Evolutionary conservation across 768 basidiomycete species (phyloP), one percentile per base, ranked within the genome.

Genomic region (Mycena capillaripes): DNA sequence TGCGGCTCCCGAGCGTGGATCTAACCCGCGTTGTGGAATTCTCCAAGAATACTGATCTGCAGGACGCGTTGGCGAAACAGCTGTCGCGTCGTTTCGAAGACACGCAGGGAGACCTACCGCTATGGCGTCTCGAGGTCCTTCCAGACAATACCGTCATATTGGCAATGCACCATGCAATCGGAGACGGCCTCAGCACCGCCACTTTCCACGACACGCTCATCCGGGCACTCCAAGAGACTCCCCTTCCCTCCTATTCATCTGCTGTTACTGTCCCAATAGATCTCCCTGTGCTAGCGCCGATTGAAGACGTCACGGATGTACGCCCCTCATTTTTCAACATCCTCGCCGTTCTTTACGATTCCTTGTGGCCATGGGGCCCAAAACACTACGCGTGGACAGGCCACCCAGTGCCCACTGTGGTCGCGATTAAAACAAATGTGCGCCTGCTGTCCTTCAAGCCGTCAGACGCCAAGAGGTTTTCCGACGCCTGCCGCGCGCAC

Each of bases 71-170:
- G 16, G 77, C 81, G 58, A 64, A 60, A 14, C 71, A 82, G 34
- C 62, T 85, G 23, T 44, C 70, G 36, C 74, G 58, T 8, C 71
- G 76, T 12, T 80, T 84, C 68, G 79, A 58, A 25, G 5, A 81
- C 29, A 76, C 78, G 0, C 53, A 69, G 19, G 69, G 67, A 1
- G 73, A 77, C 25, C n/a, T 76, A 10, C 85, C 84, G 4, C 78
- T 85, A 7, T 86, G 85, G 85, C 80, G 84, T 17, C 60, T 85
- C 4, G 62, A 77, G 11, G 80, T 86, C 2, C 71, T 82, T 10
- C 58, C 62, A 10, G 81, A 82, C 57, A 75, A 78, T 30, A 82
- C 77, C 7, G 76, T 85, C 27, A 57, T 81, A 12, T 83, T 84
- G 61, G 79, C 77, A 27, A 83, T 77, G 69, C 82, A 84, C 60